Conservation (phyloP, 306 rosid genomes). For the Canavalia gladiata region DNA sequence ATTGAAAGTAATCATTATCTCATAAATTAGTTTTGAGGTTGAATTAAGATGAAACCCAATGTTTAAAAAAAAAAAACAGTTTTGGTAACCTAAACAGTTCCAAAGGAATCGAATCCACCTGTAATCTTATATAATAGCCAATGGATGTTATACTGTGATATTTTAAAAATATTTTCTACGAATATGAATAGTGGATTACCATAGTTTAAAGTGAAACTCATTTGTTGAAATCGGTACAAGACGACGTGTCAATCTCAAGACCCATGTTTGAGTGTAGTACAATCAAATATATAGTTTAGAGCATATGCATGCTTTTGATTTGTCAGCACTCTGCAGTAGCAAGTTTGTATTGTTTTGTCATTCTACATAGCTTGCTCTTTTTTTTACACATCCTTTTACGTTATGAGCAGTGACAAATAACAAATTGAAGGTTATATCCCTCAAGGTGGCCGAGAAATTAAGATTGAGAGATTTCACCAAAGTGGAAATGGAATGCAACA, state of each 20-base stretch:
- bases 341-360: constrained; percentile 25
- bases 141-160: no score
- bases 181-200: neutral
- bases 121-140: no score
- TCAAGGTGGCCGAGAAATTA: constrained; percentile 17
- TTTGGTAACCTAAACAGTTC: no score
- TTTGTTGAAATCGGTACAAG: constrained; percentile 21
- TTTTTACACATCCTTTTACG: constrained; percentile 6
- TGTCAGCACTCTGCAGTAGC: constrained; percentile 43
- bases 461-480: constrained; percentile 43
- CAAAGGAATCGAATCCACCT: no score
- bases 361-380: neutral
- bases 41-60: no score
- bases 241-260: constrained; percentile 3
- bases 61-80: no score
- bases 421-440: neutral
- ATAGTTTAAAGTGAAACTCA: constrained; percentile 14
- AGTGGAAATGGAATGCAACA: constrained; percentile 49
- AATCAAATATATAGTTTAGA: constrained; percentile 29
- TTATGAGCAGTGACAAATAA: constrained; percentile 39
- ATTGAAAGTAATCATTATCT: no score
- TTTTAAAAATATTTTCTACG: no score
- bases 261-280: constrained; percentile 8
- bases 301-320: constrained; percentile 28
- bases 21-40: no score